Evolutionary conservation across 2,329 filamentous ascomycete genomes (phyloP).

Genomic region (Sclerotinia nivalis): DNA sequence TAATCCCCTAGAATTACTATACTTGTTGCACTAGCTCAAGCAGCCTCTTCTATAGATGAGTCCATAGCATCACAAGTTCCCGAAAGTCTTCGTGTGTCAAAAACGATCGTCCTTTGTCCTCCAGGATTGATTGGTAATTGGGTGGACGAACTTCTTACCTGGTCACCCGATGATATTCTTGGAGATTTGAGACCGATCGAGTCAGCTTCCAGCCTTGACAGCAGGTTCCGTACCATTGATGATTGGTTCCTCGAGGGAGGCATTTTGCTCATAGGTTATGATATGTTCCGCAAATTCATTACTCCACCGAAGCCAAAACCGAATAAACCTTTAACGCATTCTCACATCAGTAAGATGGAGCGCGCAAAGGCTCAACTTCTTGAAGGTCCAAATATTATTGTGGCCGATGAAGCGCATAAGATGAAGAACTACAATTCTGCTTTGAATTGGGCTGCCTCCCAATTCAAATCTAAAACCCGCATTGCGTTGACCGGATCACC

Average conservation of each 20-base stretch:
- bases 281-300: constrained; percentile 58
- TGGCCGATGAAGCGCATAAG: constrained; percentile 82
- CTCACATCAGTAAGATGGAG: neutral
- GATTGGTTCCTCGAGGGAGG: constrained; percentile 68
- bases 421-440: constrained; percentile 66
- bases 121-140: constrained; percentile 77
- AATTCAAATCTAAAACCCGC: constrained; percentile 67
- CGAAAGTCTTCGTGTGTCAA: constrained; percentile 57
- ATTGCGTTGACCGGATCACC: constrained; percentile 88
- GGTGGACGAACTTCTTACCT: constrained; percentile 72
- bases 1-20: constrained; percentile 62
- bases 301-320: constrained; percentile 42
- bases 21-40: constrained; percentile 71
- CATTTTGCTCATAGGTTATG: constrained; percentile 75
- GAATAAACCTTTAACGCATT: neutral
- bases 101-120: constrained; percentile 74
- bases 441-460: constrained; percentile 54
- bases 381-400: constrained; percentile 66
- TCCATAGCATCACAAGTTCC: constrained; percentile 68
- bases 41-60: constrained; percentile 59
- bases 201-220: constrained; percentile 39
- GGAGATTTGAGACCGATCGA: constrained; percentile 60
- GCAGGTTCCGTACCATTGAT: constrained; percentile 51
- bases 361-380: constrained; percentile 49
- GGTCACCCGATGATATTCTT: constrained; percentile 60